Conservation (phyloP, 2,329 filamentous ascomycete species). For the Diaporthe longicolla region DNA sequence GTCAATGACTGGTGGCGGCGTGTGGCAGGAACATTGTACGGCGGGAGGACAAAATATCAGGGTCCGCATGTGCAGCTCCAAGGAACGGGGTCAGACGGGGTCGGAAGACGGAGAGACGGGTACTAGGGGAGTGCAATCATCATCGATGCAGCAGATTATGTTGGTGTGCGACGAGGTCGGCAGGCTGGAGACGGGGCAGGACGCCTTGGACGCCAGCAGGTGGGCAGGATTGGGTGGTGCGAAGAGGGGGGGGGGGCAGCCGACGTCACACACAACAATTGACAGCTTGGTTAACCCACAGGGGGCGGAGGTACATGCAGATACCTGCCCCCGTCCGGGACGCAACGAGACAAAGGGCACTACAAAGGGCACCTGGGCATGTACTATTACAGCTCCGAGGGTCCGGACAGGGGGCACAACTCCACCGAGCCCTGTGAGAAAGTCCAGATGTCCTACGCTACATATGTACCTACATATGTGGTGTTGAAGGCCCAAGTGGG, state of each 20-base stretch:
- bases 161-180: constrained; percentile 22
- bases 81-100: constrained; percentile 17
- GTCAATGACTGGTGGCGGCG: constrained; percentile 28
- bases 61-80: constrained; percentile 4
- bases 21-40: constrained; percentile 3
- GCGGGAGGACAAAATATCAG: constrained; percentile 11
- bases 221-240: constrained; percentile 3
- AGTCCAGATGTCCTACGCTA: too few species aligned
- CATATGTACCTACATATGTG: too few species aligned
- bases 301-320: constrained; percentile 22
- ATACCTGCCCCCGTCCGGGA: constrained; percentile 3
- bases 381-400: neutral
- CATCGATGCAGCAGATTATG: constrained; percentile 34
- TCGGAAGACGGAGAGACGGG: constrained; percentile 9
- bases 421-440: neutral
- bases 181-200: constrained; percentile 7
- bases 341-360: neutral
- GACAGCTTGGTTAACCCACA: constrained; percentile 30
- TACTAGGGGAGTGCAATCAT: constrained; percentile 35
- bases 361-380: too few species aligned
- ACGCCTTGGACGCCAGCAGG: neutral
- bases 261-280: constrained; percentile 36
- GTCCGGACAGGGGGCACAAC: constrained; percentile 18
- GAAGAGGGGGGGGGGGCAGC: constrained; percentile 12
- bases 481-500: too few species aligned